Evolutionary conservation across 139 green algal genomes (phyloP).

Genomic region (Tetradesmus lagerheimii): DNA sequence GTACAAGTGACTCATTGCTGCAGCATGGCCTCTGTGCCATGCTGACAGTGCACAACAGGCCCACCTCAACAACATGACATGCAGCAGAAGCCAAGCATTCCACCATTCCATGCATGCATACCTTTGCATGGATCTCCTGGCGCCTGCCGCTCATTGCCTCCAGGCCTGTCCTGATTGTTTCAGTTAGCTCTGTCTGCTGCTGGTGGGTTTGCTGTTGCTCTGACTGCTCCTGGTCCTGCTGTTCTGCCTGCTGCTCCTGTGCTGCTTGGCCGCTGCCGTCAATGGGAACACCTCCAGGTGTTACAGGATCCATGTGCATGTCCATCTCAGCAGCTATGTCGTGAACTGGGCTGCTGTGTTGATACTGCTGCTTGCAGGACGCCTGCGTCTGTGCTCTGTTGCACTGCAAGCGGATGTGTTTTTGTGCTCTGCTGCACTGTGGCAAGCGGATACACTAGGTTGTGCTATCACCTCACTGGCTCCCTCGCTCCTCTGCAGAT

Average conservation of each 20-base stretch:
- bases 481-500: background rate
- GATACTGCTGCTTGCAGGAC: conserved; percentile 13
- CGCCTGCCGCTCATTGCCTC: conserved; percentile 31
- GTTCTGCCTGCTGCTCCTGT: background rate
- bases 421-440: too few relatives aligned
- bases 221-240: background rate
- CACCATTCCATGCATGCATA: background rate
- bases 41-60: too few relatives aligned
- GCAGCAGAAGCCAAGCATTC: background rate
- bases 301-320: background rate
- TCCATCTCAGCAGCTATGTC: background rate
- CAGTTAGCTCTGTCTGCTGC: conserved; percentile 20
- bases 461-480: background rate
- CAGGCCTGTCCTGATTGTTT: conserved; percentile 41
- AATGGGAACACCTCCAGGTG: background rate
- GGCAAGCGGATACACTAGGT: background rate
- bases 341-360: background rate
- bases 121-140: conserved; percentile 54
- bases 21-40: too few relatives aligned
- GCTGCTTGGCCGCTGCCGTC: background rate
- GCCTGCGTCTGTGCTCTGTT: too few relatives aligned
- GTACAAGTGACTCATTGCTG: background rate
- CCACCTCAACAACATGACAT: too few relatives aligned
- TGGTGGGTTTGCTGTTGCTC: background rate
- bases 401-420: background rate